Percentiles rank a stretch among this genome's conserved stretches.
Conservation (phyloP, 306 rosid genomes). For the Vigna unguiculata region DNA sequence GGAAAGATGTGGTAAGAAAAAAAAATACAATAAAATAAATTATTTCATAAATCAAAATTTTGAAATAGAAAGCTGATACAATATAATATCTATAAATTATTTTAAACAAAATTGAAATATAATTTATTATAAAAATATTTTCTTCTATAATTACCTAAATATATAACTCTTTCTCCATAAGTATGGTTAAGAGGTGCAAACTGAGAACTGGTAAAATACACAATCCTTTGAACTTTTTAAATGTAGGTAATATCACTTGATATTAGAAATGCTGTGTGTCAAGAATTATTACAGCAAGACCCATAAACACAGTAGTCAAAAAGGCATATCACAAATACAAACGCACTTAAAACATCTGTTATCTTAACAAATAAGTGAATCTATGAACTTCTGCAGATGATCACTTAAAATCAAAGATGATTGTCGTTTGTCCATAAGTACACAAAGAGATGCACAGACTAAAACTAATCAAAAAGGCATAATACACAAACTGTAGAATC, state of each 20-base stretch:
- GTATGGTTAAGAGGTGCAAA: slow-evolving; percentile 18
- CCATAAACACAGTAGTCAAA: background rate
- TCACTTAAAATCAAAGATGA: slow-evolving; percentile 16
- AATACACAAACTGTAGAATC: slow-evolving; percentile 38
- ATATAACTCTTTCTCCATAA: background rate
- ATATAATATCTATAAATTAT: too few relatives aligned
- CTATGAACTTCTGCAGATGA: slow-evolving; percentile 20
- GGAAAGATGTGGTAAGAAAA: too few relatives aligned
- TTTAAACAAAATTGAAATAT: too few relatives aligned
- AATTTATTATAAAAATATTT: too few relatives aligned
- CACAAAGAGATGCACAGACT: slow-evolving; percentile 27
- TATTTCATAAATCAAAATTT: too few relatives aligned
- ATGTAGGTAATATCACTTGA: background rate
- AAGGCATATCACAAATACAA: slow-evolving; percentile 19
- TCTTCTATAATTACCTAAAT: background rate
- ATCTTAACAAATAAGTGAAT: slow-evolving; percentile 4
- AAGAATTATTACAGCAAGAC: slow-evolving; percentile 16
- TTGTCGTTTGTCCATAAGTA: background rate
- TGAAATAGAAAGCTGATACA: too few relatives aligned
- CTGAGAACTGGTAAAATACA: background rate
- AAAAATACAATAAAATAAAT: too few relatives aligned
- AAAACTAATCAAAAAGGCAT: slow-evolving; percentile 13
- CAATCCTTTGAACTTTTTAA: background rate
- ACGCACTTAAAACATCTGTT: background rate
- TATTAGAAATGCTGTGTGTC: background rate